A percentile compares a stretch with the other conserved stretches of the same genome.
These are phyloP conservation scores for Morella rubra DNA, from an alignment of 306 rosid species.

Conservation along the genomic window DNA sequence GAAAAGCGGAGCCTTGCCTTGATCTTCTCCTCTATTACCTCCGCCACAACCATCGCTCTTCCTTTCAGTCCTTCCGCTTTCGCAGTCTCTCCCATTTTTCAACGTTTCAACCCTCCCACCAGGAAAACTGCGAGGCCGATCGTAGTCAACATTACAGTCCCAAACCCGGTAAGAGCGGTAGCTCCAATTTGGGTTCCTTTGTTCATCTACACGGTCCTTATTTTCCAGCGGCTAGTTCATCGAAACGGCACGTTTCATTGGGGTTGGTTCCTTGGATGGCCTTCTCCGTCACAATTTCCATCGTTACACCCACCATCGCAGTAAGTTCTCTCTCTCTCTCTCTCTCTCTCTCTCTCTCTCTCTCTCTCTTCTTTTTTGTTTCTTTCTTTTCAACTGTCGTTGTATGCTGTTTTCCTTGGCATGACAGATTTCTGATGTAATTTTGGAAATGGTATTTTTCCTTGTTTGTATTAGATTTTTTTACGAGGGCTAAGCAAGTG, in stretches of 20 bases:
- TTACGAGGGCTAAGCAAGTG: constrained; percentile 75
- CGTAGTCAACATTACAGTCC: not conserved
- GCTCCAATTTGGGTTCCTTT: constrained; percentile 14
- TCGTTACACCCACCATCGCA: constrained; percentile 39
- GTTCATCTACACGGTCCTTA: constrained; percentile 7
- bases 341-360: not conserved
- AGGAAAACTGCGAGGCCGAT: not conserved
- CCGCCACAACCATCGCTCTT: constrained; percentile 20
- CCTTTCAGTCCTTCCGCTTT: constrained; percentile 8
- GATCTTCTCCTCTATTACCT: constrained; percentile 33
- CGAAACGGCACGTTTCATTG: constrained; percentile 35
- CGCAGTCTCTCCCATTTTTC: constrained; percentile 19
- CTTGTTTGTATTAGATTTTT: constrained; percentile 41
- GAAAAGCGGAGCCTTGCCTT: constrained; percentile 21
- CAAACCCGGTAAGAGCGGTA: constrained; percentile 1
- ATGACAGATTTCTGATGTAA: not conserved
- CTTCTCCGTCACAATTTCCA: constrained; percentile 21
- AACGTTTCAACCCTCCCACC: constrained; percentile 30
- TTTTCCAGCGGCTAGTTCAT: constrained; percentile 21
- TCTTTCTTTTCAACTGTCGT: not conserved
- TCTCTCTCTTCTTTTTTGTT: not conserved
- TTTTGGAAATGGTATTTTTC: not conserved
- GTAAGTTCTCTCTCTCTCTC: constrained; percentile 35
- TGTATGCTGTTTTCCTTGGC: not conserved
- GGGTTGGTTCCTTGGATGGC: constrained; percentile 30